Evolutionary conservation across 1,139 yeast genomes (phyloP), one percentile per base, ranked within the genome.

Genomic region (Tardiomyces digboiensis): DNA sequence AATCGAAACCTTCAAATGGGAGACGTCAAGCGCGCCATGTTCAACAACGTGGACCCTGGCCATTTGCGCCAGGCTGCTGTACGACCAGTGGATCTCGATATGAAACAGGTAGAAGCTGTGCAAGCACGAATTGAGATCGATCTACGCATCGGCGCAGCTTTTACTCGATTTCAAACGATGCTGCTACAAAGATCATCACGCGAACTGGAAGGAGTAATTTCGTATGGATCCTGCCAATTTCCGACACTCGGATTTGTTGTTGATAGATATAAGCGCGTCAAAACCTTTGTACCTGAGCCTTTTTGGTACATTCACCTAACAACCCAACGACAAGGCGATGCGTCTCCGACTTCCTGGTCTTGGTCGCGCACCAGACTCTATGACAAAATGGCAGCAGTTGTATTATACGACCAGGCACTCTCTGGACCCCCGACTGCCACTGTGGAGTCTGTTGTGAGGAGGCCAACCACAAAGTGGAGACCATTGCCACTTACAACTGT

Each of bases 171-270:
- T 29, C 72, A 82, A 47, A 80, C 91, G 0, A 71, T 74, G 44
- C 55, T 70, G 26, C 68, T 78, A 43, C 68, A 70, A 45, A 53
- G 43, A 3, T 42, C 53, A 1, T 53, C 67, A 21, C 19, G 16
- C 38, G 46, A 57, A 3, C 49, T 64, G 57, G 49, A 60, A 36
- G 43, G 43, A 51, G 62, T 72, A 1, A 67, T 81, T 0, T 86
- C 95, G 0, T 89, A 88, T 60, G 97, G 98, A 1, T 79, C 96
- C 1, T 93, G 99, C 60, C 99, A 93, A 60, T 91, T 91, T 54
- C 99, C 99, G 1, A 91, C 98, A 0, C 67, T 93, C 43, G 97
- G 98, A 2, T 93, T 93, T 64, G 89, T 93, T 1, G 97, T 91
- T n/a, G 98, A 93, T 59, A 68, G 98, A 48, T 88, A 81, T 60